A percentile compares a stretch with the other conserved stretches of the same genome.
Conservation (phyloP, 2,329 filamentous ascomycete species). For the Aspergillus uvarum region DNA sequence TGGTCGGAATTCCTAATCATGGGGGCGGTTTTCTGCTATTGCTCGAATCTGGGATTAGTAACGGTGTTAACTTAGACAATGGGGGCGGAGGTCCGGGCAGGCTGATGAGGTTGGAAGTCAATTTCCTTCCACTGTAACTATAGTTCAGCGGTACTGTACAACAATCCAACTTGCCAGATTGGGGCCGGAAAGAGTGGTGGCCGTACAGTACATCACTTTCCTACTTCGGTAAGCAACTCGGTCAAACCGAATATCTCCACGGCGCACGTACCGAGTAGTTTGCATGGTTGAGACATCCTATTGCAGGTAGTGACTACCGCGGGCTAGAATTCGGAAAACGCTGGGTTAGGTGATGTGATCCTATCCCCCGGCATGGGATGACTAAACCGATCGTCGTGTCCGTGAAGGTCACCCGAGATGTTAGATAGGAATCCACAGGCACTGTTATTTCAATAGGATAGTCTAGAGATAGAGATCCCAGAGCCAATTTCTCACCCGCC, state of each 20-base stretch:
- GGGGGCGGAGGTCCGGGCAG: background rate
- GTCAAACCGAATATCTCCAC: background rate
- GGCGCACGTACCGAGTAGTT: too few species aligned
- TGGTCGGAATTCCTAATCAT: background rate
- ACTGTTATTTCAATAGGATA: background rate
- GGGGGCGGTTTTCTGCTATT: slow-evolving; percentile 4
- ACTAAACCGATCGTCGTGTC: slow-evolving; percentile 1
- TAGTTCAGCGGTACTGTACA: too few species aligned
- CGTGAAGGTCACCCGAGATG: background rate
- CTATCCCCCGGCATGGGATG: background rate
- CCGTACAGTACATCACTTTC: background rate
- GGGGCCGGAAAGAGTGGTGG: slow-evolving; percentile 1
- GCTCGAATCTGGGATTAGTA: slow-evolving; percentile 1
- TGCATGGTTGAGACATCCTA: too few species aligned
- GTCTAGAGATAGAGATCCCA: background rate
- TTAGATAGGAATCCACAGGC: slow-evolving; percentile 2
- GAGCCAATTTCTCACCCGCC: background rate
- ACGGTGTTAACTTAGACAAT: background rate
- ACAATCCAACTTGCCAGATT: background rate
- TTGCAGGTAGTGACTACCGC: too few species aligned
- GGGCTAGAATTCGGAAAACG: background rate
- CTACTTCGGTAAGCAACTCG: background rate
- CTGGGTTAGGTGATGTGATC: background rate
- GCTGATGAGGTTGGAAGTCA: too few species aligned
- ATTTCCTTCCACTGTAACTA: too few species aligned